These are phyloP conservation scores for Candida odintsovae DNA, from an alignment of 805 yeast species.

Conservation along the genomic window DNA sequence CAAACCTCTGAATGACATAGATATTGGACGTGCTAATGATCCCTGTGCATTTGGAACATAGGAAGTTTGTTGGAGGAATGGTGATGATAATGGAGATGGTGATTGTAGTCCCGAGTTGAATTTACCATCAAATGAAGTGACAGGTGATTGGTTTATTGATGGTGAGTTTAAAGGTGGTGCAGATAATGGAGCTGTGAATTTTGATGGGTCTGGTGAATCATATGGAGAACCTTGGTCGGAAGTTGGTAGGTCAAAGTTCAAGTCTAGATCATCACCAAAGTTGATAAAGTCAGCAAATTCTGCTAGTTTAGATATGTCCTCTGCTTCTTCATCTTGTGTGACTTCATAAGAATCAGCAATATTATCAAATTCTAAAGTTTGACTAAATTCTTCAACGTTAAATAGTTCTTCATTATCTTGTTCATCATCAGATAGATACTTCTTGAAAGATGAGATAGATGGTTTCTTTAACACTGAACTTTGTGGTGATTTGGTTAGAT, in stretches of 20 bases:
- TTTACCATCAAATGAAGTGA: not conserved
- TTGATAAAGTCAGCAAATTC: conserved; percentile 41
- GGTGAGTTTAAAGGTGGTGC: conserved; percentile 13
- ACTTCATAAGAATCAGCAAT: conserved; percentile 6
- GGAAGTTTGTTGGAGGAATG: conserved; percentile 18
- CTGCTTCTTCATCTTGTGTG: conserved; percentile 15
- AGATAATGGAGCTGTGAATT: conserved; percentile 1
- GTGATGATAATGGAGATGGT: conserved; percentile 17
- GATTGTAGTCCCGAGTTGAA: not conserved
- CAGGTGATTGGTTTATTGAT: not conserved
- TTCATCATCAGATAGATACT: conserved; percentile 4
- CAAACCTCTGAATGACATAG: conserved; percentile 57
- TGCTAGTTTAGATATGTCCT: conserved; percentile 34
- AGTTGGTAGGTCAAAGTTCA: conserved; percentile 26
- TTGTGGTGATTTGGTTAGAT: conserved; percentile 31
- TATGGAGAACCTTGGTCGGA: not conserved
- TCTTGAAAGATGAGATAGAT: conserved; percentile 4
- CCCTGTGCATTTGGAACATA: conserved; percentile 8
- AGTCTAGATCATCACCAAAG: conserved; percentile 37
- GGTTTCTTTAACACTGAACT: conserved; percentile 31
- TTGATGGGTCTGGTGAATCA: not conserved
- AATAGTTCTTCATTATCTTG: conserved; percentile 19
- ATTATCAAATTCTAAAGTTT: conserved; percentile 15
- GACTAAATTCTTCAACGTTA: conserved; percentile 23
- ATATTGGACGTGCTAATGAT: conserved; percentile 27